Base-by-base conservation (phyloP, 371 early-diverging fungal species). In the Saksenaea vasiformis region DNA sequence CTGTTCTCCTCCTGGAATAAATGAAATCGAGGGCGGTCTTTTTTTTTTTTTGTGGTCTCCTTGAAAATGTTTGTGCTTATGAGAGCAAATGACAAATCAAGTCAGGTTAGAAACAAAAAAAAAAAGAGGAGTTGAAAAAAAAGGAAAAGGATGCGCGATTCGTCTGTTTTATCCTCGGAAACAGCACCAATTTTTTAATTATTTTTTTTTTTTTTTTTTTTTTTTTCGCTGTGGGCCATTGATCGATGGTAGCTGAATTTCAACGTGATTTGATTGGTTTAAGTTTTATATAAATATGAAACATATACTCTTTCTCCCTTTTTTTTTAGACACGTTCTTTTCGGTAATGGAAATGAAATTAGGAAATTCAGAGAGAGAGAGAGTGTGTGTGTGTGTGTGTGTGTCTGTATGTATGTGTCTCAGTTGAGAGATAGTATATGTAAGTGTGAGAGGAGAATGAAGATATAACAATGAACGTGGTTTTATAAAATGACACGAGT, bases 71-170 rank as follows among this genome's bases (percentile, higher is more conserved):
- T 47, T 22, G 24, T 47, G 51, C 51, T 47, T 47, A 47, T 41
- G 51, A 47, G 51, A 47, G 51, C 51, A 47, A 47, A 47, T 47
- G 51, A 47, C 51, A 47, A 47, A 47, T 47, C 51, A 47, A 17
- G 51, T 47, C 19, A 47, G 51, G 51, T 19, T 47, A 47, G 51
- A 22, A 44, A 44, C 14, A 44, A 7, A 17, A 22, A 47, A 47
- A 22, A 47, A 22, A 22, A 22, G 51, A 41, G 43, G 19, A n/a
- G 43, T n/a, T 14, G 14, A 17, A 41, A 17, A 41, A 7, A 17
- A 41, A 41, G 14, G 19, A 22, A 22, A 22, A n/a, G 8, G 51
- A 47, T 3, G 22, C 51, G 51, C 19, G 51, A 14, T 44, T 44
- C 17, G 17, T 17, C n/a, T 44, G 14, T 44, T 47, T 47, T 47